phyloP scores from a whole-genome alignment of 2,329 filamentous ascomycete species.

The Aspergillus japonicus region DNA sequence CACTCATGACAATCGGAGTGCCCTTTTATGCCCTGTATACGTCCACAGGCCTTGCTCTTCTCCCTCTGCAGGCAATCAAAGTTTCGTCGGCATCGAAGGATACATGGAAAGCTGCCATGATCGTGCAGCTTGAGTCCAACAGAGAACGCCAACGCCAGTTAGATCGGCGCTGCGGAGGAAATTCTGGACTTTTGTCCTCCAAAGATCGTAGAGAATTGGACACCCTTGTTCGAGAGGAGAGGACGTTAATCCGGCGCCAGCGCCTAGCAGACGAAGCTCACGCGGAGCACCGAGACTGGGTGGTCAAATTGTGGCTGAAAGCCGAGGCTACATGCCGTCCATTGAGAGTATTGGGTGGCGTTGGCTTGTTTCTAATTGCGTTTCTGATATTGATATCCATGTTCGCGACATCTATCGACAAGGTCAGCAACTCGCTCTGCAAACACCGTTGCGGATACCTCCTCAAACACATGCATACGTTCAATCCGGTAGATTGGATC shows the following conservation, averaged over 20 bases:
- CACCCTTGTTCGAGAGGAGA: slow-evolving; percentile 81
- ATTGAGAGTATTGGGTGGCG: slow-evolving; percentile 80
- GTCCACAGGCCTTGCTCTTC: slow-evolving; percentile 78
- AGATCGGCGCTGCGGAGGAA: slow-evolving; percentile 77
- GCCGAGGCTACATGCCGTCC: slow-evolving; percentile 79
- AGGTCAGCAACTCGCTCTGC: slow-evolving; percentile 92
- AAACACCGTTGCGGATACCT: slow-evolving; percentile 90
- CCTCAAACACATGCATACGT: slow-evolving; percentile 80
- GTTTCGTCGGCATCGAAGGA: slow-evolving; percentile 83
- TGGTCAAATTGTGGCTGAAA: slow-evolving; percentile 77
- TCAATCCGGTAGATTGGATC: slow-evolving; percentile 92
- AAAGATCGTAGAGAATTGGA: slow-evolving; percentile 90
- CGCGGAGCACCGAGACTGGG: slow-evolving; percentile 71
- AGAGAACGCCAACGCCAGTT: slow-evolving; percentile 89
- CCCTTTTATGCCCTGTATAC: slow-evolving; percentile 87
- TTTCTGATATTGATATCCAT: slow-evolving; percentile 84
- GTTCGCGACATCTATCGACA: slow-evolving; percentile 94
- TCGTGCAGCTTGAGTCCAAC: slow-evolving; percentile 79
- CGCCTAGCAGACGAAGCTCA: slow-evolving; percentile 68
- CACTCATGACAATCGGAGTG: slow-evolving; percentile 85
- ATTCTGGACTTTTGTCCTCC: slow-evolving; percentile 69
- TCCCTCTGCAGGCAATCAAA: slow-evolving; percentile 89
- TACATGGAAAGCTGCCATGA: slow-evolving; percentile 71
- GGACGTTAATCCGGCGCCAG: slow-evolving; percentile 85
- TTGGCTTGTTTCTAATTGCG: slow-evolving; percentile 71